phyloP scores from a whole-genome alignment of 371 early-diverging fungal genomes.

The Apophysomyces variabilis region DNA sequence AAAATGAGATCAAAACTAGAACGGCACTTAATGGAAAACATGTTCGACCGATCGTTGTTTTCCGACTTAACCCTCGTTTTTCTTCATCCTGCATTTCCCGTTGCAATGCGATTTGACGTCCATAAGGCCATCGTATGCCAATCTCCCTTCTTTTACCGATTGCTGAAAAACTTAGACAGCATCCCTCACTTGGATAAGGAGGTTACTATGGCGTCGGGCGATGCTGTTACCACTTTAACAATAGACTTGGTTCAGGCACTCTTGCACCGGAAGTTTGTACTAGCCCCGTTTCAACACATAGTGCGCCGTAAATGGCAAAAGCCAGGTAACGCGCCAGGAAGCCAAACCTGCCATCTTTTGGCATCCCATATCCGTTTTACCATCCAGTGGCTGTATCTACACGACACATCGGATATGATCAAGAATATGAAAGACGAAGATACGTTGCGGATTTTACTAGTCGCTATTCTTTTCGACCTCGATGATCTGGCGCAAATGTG shows the following conservation, averaged over 20 bases:
- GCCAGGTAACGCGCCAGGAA: constrained; percentile 14
- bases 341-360: constrained; percentile 25
- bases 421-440: constrained; percentile 34
- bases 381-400: constrained; percentile 44
- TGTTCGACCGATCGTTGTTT: constrained; percentile 46
- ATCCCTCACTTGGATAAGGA: constrained; percentile 7
- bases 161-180: constrained; percentile 25
- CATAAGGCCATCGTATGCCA: constrained; percentile 48
- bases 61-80: constrained; percentile 45
- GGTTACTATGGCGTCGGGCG: background rate
- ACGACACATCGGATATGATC: constrained; percentile 26
- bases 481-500: constrained; percentile 45
- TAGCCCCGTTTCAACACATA: constrained; percentile 52
- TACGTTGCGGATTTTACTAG: constrained; percentile 37
- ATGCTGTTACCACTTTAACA: constrained; percentile 23
- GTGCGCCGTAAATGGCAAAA: constrained; percentile 49
- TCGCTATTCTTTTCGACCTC: constrained; percentile 44
- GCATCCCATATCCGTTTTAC: constrained; percentile 49
- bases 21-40: constrained; percentile 32
- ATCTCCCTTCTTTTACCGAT: constrained; percentile 39
- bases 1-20: constrained; percentile 19
- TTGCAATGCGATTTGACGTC: constrained; percentile 47
- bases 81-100: constrained; percentile 44
- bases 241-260: constrained; percentile 42
- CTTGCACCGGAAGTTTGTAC: constrained; percentile 35